phyloP scores from a whole-genome alignment of 495 filamentous ascomycete species.

The Neurospora tetrasperma region DNA sequence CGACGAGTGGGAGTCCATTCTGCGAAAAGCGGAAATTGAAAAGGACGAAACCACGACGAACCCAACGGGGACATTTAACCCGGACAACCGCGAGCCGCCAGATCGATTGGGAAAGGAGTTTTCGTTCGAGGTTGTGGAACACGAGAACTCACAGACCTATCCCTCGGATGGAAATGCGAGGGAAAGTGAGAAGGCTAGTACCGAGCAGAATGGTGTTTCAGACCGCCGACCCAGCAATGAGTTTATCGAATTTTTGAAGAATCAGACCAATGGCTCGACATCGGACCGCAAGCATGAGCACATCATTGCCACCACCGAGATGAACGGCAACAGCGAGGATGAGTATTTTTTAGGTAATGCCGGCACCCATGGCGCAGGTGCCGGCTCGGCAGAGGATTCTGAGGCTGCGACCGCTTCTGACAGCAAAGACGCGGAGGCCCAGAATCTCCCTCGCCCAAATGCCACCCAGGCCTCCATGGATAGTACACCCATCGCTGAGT shows the following conservation, averaged over 20 bases:
- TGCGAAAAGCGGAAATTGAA: neutral
- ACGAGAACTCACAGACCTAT: neutral
- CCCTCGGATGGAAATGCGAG: neutral
- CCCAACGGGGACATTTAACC: neutral
- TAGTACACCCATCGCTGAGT: slow-evolving; percentile 5
- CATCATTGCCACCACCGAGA: slow-evolving; percentile 8
- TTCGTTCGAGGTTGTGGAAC: neutral
- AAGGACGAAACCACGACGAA: neutral
- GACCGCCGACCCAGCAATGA: slow-evolving; percentile 9
- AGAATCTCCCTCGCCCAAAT: slow-evolving; percentile 29
- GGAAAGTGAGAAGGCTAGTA: neutral
- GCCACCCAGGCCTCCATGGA: slow-evolving; percentile 26
- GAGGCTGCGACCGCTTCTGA: slow-evolving; percentile 26
- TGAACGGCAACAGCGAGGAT: slow-evolving; percentile 24
- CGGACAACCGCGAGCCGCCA: neutral
- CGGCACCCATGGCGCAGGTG: slow-evolving; percentile 52
- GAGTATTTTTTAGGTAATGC: slow-evolving; percentile 55
- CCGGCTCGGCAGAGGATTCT: slow-evolving; percentile 39
- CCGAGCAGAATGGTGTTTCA: neutral
- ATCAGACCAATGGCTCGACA: slow-evolving; percentile 21
- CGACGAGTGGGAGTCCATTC: neutral
- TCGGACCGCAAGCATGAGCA: slow-evolving; percentile 12
- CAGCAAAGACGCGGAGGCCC: slow-evolving; percentile 6
- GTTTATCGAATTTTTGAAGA: slow-evolving; percentile 25
- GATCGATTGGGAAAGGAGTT: neutral